Evolutionary conservation across 2,329 filamentous ascomycete species (phyloP).

Genomic region (Xylariaceae sp.): DNA sequence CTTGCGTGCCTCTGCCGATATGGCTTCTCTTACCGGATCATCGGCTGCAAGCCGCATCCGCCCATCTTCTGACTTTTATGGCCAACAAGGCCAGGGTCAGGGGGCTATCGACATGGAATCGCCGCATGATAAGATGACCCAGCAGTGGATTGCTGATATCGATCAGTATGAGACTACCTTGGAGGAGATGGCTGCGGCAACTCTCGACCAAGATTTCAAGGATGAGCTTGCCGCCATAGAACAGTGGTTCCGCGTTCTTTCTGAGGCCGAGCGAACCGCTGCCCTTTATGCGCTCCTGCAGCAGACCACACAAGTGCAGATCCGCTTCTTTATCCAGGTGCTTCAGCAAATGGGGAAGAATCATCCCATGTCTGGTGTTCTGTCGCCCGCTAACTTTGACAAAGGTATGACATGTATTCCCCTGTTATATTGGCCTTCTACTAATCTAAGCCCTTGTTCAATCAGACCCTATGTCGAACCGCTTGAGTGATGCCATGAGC

Average conservation of each 20-base stretch:
- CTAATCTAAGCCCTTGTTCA: slow-evolving; percentile 12
- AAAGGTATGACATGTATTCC: slow-evolving; percentile 61
- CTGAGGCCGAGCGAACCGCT: slow-evolving; percentile 92
- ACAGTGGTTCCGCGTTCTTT: slow-evolving; percentile 97
- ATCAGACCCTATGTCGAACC: slow-evolving; percentile 91
- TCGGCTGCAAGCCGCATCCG: slow-evolving; percentile 73
- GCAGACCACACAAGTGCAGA: slow-evolving; percentile 98
- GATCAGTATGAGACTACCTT: slow-evolving; percentile 98
- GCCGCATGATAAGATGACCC: slow-evolving; percentile 83
- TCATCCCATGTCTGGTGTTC: slow-evolving; percentile 90
- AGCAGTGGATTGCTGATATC: slow-evolving; percentile 98
- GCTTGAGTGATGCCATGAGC: slow-evolving; percentile 92
- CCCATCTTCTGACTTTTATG: slow-evolving; percentile 92
- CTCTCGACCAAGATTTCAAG: slow-evolving; percentile 99
- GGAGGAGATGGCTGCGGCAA: slow-evolving; percentile 97
- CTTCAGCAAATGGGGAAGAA: slow-evolving; percentile 98
- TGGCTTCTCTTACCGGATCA: slow-evolving; percentile 71
- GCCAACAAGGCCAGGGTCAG: slow-evolving; percentile 65
- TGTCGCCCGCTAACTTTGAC: slow-evolving; percentile 94
- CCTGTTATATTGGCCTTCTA: not conserved
- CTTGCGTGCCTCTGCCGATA: slow-evolving; percentile 91
- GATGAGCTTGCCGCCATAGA: slow-evolving; percentile 98
- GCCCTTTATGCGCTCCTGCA: slow-evolving; percentile 92
- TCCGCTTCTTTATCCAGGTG: slow-evolving; percentile 98
- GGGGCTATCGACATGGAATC: slow-evolving; percentile 68